Evolutionary conservation across 1,284 basidiomycete species (phyloP).

Genomic region (Boletus calvinii): DNA sequence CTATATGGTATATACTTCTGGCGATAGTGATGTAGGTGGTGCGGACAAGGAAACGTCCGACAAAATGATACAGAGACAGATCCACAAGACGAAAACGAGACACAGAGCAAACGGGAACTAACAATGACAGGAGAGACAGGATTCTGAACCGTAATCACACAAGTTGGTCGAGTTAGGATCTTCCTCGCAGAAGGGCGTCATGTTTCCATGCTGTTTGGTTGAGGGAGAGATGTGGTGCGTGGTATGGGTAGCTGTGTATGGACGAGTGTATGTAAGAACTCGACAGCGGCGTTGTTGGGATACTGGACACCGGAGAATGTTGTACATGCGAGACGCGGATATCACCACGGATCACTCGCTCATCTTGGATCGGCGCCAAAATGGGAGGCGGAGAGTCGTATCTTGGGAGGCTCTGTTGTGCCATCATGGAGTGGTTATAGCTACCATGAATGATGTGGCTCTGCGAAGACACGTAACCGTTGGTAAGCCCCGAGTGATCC

Average conservation of each 20-base stretch:
- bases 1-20: conserved; percentile 38
- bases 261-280: conserved; percentile 43
- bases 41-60: conserved; percentile 10
- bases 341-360: conserved; percentile 39
- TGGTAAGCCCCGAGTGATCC: conserved; percentile 30
- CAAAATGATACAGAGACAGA: conserved; percentile 26
- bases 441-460: conserved; percentile 35
- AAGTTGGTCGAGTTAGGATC: conserved; percentile 22
- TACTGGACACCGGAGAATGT: conserved; percentile 35
- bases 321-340: conserved; percentile 34
- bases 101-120: conserved; percentile 6
- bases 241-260: conserved; percentile 38
- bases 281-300: conserved; percentile 27
- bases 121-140: conserved; percentile 1
- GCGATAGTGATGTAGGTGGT: conserved; percentile 27
- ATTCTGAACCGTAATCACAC: background rate
- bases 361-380: conserved; percentile 54
- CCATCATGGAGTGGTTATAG: conserved; percentile 33
- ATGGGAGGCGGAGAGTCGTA: conserved; percentile 53
- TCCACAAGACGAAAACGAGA: conserved; percentile 17
- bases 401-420: conserved; percentile 33
- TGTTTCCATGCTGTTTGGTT: conserved; percentile 31
- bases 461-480: conserved; percentile 34
- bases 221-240: conserved; percentile 34
- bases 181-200: conserved; percentile 29